These are phyloP conservation scores for Penicillium waksmanii DNA, from an alignment of 495 filamentous ascomycete species.

Conservation along the genomic window DNA sequence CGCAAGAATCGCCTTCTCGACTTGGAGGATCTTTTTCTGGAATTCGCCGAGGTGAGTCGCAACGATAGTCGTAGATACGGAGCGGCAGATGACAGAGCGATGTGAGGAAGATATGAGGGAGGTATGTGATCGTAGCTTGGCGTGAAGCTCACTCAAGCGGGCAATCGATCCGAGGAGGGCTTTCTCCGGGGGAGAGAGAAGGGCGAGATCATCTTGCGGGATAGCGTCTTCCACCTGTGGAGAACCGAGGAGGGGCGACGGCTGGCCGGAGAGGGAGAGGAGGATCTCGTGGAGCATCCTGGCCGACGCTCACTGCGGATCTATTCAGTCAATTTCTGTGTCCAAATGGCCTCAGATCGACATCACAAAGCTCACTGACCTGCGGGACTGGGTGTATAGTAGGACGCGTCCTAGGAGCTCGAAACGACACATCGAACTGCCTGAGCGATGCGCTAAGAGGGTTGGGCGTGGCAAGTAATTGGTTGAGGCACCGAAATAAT, in stretches of 20 bases:
- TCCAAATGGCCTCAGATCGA: neutral
- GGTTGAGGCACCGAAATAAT: neutral
- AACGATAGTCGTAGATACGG: slow-evolving; percentile 81
- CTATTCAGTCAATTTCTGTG: slow-evolving; percentile 1
- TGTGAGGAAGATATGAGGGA: slow-evolving; percentile 68
- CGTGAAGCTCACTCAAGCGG: slow-evolving; percentile 75
- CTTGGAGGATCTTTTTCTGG: slow-evolving; percentile 79
- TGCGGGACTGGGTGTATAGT: slow-evolving; percentile 36
- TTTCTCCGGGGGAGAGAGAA: slow-evolving; percentile 77
- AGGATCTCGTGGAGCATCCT: slow-evolving; percentile 97
- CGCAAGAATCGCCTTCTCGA: slow-evolving; percentile 75
- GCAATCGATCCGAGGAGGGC: slow-evolving; percentile 78
- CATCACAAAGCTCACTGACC: slow-evolving; percentile 19
- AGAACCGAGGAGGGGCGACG: slow-evolving; percentile 77
- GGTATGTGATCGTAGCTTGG: slow-evolving; percentile 64
- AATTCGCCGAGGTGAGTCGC: slow-evolving; percentile 75
- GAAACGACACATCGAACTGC: slow-evolving; percentile 53
- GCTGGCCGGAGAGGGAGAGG: slow-evolving; percentile 90
- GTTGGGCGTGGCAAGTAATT: neutral
- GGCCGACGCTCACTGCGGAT: slow-evolving; percentile 33
- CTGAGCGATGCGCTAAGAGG: neutral
- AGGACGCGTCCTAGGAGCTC: slow-evolving; percentile 53
- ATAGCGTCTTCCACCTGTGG: slow-evolving; percentile 40
- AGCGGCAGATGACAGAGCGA: slow-evolving; percentile 78
- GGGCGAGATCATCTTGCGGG: slow-evolving; percentile 46